phyloP scores from a whole-genome alignment of 2,329 filamentous ascomycete species.

The Calonectria fujianensis region DNA sequence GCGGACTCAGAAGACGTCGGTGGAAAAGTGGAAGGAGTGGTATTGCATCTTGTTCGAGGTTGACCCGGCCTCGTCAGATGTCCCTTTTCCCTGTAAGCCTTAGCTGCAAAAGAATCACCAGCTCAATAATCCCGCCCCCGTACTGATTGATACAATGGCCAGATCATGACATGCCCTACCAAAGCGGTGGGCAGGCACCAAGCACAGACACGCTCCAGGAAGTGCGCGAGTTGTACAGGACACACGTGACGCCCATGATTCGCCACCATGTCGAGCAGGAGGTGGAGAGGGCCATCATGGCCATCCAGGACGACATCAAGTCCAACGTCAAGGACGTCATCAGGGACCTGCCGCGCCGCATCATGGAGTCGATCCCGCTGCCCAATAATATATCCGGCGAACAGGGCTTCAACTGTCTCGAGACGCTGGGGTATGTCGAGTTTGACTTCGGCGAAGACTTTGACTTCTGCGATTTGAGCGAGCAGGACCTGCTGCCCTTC shows the following conservation, averaged over 20 bases:
- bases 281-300: slow-evolving; percentile 33
- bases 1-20: slow-evolving; percentile 29
- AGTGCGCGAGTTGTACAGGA: slow-evolving; percentile 28
- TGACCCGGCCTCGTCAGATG: slow-evolving; percentile 34
- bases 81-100: slow-evolving; percentile 43
- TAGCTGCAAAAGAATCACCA: not conserved
- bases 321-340: slow-evolving; percentile 35
- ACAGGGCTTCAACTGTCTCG: slow-evolving; percentile 11
- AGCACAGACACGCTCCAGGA: slow-evolving; percentile 9
- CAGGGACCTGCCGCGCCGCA: slow-evolving; percentile 30
- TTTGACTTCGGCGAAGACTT: slow-evolving; percentile 17
- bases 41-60: slow-evolving; percentile 42
- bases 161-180: slow-evolving; percentile 33
- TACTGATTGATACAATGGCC: slow-evolving; percentile 10
- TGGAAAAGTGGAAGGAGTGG: slow-evolving; percentile 41
- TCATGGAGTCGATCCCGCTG: slow-evolving; percentile 37
- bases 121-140: not conserved
- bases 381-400: slow-evolving; percentile 3
- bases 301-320: slow-evolving; percentile 36
- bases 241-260: slow-evolving; percentile 33
- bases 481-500: not conserved
- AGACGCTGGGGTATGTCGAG: slow-evolving; percentile 2
- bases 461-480: slow-evolving; percentile 24
- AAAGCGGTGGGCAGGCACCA: slow-evolving; percentile 1
- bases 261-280: slow-evolving; percentile 36